Conservation (phyloP, 1,139 yeast genomes). For the Yamadazyma jaroonii region DNA sequence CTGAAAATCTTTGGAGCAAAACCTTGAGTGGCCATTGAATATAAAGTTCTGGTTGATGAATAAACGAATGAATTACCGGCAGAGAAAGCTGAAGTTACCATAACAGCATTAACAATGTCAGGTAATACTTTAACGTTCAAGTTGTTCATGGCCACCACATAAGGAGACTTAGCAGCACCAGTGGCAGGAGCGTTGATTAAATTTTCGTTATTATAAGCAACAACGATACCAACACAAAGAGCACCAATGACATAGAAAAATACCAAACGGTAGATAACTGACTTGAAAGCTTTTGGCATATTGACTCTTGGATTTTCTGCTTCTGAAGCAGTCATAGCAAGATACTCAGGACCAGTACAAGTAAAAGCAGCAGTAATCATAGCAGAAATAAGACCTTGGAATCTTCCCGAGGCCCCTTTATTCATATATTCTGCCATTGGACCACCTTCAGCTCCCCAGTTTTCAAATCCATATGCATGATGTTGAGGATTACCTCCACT, state of each 20-base stretch:
- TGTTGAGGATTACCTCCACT: constrained; percentile 74
- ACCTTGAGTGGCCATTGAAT: constrained; percentile 34
- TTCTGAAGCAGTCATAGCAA: constrained; percentile 81
- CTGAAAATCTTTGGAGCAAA: constrained; percentile 35
- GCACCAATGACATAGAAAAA: constrained; percentile 58
- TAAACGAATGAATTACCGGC: constrained; percentile 42
- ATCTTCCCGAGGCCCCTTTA: constrained; percentile 59
- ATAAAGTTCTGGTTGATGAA: constrained; percentile 37
- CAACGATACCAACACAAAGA: constrained; percentile 33
- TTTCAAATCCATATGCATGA: constrained; percentile 63
- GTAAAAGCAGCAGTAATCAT: constrained; percentile 61
- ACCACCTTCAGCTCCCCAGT: constrained; percentile 50
- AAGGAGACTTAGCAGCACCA: constrained; percentile 37
- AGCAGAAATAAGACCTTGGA: constrained; percentile 67
- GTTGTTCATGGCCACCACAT: constrained; percentile 42
- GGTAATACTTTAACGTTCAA: constrained; percentile 34
- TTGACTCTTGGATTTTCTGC: constrained; percentile 69
- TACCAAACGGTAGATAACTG: constrained; percentile 67
- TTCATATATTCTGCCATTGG: constrained; percentile 54
- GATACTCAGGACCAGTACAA: constrained; percentile 80
- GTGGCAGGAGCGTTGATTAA: constrained; percentile 22
- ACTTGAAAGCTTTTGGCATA: constrained; percentile 42
- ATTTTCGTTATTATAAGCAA: constrained; percentile 37
- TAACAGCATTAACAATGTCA: constrained; percentile 33
- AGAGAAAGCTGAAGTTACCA: constrained; percentile 29